Evolutionary conservation across 2,329 filamentous ascomycete genomes (phyloP).

Genomic region (Nothomitra cinnamomea): DNA sequence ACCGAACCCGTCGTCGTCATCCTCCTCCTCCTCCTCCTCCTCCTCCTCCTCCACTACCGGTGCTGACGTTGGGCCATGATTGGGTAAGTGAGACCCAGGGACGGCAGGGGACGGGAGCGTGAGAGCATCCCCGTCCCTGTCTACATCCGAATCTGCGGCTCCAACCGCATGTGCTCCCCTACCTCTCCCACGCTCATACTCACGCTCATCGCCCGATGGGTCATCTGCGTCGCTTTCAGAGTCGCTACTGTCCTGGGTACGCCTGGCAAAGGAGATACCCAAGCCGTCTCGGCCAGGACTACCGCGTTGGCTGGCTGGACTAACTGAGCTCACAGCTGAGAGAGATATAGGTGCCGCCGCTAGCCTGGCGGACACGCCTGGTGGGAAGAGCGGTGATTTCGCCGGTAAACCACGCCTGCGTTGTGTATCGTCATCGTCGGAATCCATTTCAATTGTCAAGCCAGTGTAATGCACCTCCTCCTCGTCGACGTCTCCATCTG

Average conservation of each 20-base stretch:
- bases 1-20: constrained; percentile 8
- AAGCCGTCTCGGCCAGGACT: constrained; percentile 1
- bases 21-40: constrained; percentile 7
- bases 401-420: constrained; percentile 4
- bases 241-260: neutral
- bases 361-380: constrained; percentile 3
- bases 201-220: constrained; percentile 4
- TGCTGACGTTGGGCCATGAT: neutral
- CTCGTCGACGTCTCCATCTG: constrained; percentile 11
- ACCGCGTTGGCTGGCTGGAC: constrained; percentile 7
- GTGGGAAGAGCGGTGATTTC: constrained; percentile 7
- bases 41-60: constrained; percentile 5
- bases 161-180: neutral
- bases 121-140: constrained; percentile 4
- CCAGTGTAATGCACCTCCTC: constrained; percentile 6
- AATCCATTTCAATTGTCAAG: constrained; percentile 13
- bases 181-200: neutral
- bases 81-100: neutral
- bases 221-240: constrained; percentile 7
- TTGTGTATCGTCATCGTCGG: constrained; percentile 5
- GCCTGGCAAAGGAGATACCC: constrained; percentile 1
- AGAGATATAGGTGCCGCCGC: constrained; percentile 11
- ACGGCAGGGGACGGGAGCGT: constrained; percentile 5
- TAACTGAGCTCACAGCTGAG: constrained; percentile 13
- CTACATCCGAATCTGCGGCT: constrained; percentile 4